Evolutionary conservation across 495 filamentous ascomycete species (phyloP).

Genomic region (Penicillium mononematosum): DNA sequence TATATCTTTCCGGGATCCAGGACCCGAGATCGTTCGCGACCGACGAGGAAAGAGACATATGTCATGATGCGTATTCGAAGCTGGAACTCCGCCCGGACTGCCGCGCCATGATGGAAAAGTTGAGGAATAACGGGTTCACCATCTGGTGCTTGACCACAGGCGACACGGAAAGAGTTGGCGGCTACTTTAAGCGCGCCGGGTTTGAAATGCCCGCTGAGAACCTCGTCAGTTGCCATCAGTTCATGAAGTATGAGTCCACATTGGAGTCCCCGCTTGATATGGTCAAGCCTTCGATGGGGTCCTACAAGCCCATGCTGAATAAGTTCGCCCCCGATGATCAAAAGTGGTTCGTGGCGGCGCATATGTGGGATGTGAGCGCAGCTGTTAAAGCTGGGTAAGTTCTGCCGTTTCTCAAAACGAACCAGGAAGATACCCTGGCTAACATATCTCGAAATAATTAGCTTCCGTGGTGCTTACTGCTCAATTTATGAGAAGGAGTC

Average conservation of each 20-base stretch:
- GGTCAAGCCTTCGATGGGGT: slow-evolving; percentile 34
- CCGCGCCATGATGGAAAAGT: slow-evolving; percentile 20
- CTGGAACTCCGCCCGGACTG: slow-evolving; percentile 33
- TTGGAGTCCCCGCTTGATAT: slow-evolving; percentile 25
- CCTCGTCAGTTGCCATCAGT: slow-evolving; percentile 32
- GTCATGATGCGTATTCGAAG: slow-evolving; percentile 30
- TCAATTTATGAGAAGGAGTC: slow-evolving; percentile 33
- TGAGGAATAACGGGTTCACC: slow-evolving; percentile 37
- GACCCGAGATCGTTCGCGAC: slow-evolving; percentile 37
- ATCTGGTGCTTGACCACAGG: slow-evolving; percentile 47
- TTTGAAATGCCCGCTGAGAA: slow-evolving; percentile 43
- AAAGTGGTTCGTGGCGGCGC: slow-evolving; percentile 39
- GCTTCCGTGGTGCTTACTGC: slow-evolving; percentile 32
- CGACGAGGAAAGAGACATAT: slow-evolving; percentile 33
- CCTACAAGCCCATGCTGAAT: slow-evolving; percentile 30
- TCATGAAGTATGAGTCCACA: not conserved
- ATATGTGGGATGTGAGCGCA: slow-evolving; percentile 43
- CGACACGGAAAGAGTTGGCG: slow-evolving; percentile 35
- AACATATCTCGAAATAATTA: not conserved
- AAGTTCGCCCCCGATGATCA: slow-evolving; percentile 16
- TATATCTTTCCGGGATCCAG: slow-evolving; percentile 38
- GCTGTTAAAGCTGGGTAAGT: slow-evolving; percentile 30
- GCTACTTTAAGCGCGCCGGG: slow-evolving; percentile 38
- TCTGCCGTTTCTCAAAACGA: not conserved
- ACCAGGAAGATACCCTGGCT: not conserved